These are phyloP conservation scores for Phytophthora sp. DNA, from an alignment of 352 stramenopile species.

Conservation along the genomic window DNA sequence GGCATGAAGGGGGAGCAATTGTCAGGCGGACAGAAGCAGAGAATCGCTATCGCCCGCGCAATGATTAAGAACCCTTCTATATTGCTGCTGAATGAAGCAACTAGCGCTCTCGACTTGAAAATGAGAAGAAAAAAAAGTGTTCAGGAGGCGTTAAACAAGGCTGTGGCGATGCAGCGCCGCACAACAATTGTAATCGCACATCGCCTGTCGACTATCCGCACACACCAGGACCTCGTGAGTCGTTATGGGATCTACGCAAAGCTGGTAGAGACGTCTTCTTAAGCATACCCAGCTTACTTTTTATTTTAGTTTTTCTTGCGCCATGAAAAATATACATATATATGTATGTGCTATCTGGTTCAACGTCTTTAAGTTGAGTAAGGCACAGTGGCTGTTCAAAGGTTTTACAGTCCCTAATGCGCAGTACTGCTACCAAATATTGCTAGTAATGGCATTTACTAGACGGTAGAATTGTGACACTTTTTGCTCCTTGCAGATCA, in stretches of 20 bases:
- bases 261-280: constrained; percentile 22
- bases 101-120: constrained; percentile 53
- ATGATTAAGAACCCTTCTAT: constrained; percentile 50
- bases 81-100: constrained; percentile 55
- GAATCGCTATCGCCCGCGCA: constrained; percentile 45
- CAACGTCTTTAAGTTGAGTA: too few relatives aligned
- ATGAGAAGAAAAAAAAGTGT: constrained; percentile 83
- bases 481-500: too few relatives aligned
- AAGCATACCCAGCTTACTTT: too few relatives aligned
- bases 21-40: constrained; percentile 52
- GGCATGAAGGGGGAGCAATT: constrained; percentile 20
- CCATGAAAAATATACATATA: too few relatives aligned
- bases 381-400: too few relatives aligned
- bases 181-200: constrained; percentile 92
- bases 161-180: constrained; percentile 32
- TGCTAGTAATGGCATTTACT: too few relatives aligned
- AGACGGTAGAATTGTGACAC: too few relatives aligned
- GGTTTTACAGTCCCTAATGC: too few relatives aligned
- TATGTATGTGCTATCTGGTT: too few relatives aligned
- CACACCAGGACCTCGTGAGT: constrained; percentile 26
- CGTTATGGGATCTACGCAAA: constrained; percentile 24
- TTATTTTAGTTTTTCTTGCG: too few relatives aligned
- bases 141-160: constrained; percentile 37
- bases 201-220: constrained; percentile 63
- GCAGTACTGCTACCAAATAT: too few relatives aligned